Evolutionary conservation across 2,329 filamentous ascomycete species (phyloP).

Genomic region (Aureobasidium sp.): DNA sequence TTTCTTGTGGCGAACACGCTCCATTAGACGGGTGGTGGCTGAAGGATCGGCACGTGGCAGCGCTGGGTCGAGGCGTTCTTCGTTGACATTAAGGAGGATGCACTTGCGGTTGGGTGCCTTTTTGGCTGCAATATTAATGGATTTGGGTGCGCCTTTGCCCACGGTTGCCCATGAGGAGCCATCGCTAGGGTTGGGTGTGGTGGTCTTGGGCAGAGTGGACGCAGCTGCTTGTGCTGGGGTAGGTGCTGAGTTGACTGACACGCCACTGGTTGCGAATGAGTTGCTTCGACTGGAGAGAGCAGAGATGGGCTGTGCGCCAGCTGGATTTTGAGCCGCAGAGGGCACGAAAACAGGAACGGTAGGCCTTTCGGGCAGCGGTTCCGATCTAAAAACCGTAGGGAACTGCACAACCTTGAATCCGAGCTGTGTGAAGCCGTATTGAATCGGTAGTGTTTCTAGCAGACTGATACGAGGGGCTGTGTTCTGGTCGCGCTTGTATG

Average conservation of each 20-base stretch:
- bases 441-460: conserved; percentile 38
- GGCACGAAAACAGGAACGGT: background rate
- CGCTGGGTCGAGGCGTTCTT: conserved; percentile 36
- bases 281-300: conserved; percentile 4
- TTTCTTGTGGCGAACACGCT: conserved; percentile 27
- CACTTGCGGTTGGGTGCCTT: conserved; percentile 28
- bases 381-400: conserved; percentile 36
- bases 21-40: conserved; percentile 25
- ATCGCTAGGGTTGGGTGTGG: background rate
- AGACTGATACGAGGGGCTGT: conserved; percentile 37
- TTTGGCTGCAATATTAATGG: conserved; percentile 33
- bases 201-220: background rate
- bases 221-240: background rate
- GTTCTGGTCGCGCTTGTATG: conserved; percentile 36
- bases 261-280: background rate
- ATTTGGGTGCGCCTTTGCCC: conserved; percentile 34
- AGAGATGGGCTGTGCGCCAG: background rate
- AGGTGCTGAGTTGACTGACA: background rate
- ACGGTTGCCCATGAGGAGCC: conserved; percentile 34
- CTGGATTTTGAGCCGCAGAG: background rate
- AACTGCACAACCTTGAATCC: conserved; percentile 36
- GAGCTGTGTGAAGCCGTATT: conserved; percentile 36
- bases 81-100: conserved; percentile 37
- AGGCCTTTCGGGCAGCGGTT: conserved; percentile 32
- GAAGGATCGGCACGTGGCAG: conserved; percentile 28